Evolutionary conservation across 306 rosid species (phyloP).

Genomic region (Betula pendula): DNA sequence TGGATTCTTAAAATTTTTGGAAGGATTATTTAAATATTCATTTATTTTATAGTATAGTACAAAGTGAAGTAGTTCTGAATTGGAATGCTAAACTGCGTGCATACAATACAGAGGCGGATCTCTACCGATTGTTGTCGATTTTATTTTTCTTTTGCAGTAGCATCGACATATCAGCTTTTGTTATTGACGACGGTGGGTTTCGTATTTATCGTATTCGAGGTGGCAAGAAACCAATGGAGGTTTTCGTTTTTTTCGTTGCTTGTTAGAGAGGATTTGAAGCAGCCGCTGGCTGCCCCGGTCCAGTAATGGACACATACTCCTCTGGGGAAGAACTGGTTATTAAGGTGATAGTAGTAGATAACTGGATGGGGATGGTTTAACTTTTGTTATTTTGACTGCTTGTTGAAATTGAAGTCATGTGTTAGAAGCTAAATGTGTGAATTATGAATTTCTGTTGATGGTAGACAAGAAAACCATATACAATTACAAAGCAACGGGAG

Average conservation of each 20-base stretch:
- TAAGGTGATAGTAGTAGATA: constrained; percentile 53
- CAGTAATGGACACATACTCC: constrained; percentile 68
- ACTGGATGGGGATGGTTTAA: constrained; percentile 4
- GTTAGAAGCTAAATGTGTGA: constrained; percentile 21
- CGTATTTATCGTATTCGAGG: constrained; percentile 33
- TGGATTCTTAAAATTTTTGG: constrained; percentile 48
- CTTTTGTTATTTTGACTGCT: background rate
- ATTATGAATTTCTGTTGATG: constrained; percentile 26
- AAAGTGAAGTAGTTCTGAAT: constrained; percentile 26
- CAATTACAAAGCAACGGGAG: constrained; percentile 97
- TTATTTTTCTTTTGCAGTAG: constrained; percentile 80
- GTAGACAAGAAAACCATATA: constrained; percentile 90
- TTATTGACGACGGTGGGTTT: constrained; percentile 54
- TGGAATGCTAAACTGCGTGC: constrained; percentile 42
- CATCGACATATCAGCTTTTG: constrained; percentile 38
- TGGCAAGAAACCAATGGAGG: constrained; percentile 48
- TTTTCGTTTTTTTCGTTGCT: constrained; percentile 51
- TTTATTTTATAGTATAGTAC: background rate
- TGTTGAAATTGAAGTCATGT: constrained; percentile 6
- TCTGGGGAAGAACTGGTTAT: constrained; percentile 76
- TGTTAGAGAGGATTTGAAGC: constrained; percentile 87
- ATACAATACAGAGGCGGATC: constrained; percentile 69
- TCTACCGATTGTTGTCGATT: constrained; percentile 71
- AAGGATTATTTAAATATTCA: background rate
- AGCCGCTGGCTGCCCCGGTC: constrained; percentile 54